phyloP scores from a whole-genome alignment of 495 filamentous ascomycete species.

The Penicillium macrosclerotiorum region DNA sequence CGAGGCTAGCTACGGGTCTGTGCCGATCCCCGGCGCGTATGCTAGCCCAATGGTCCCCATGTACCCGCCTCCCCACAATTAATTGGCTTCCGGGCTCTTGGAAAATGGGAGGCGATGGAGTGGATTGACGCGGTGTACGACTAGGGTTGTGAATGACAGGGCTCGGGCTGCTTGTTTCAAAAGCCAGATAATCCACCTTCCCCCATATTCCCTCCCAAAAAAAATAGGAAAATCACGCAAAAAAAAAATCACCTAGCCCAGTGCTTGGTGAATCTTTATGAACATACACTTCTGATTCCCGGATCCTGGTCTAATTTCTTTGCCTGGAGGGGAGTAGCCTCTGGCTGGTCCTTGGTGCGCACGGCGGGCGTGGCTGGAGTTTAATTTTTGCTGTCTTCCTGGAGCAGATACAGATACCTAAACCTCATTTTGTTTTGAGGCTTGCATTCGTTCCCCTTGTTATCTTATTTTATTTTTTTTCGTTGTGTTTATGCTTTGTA shows the following conservation, averaged over 20 bases:
- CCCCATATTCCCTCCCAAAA: no score
- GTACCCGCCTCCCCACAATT: constrained; percentile 30
- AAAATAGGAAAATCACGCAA: background rate
- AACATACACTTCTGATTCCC: background rate
- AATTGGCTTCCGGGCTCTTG: background rate
- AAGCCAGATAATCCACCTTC: background rate
- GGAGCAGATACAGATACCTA: constrained; percentile 1
- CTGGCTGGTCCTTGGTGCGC: background rate
- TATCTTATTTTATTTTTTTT: no score
- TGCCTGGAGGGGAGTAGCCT: background rate
- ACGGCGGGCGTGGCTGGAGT: constrained; percentile 4
- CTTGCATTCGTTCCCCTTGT: no score
- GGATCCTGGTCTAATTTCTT: background rate
- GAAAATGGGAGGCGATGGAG: no score
- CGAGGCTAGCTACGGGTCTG: constrained; percentile 49
- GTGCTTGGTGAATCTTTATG: background rate
- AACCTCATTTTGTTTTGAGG: no score
- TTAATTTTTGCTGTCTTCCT: no score
- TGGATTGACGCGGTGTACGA: background rate
- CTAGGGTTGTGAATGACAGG: constrained; percentile 9
- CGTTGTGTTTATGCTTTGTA: no score
- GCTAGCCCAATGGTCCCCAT: constrained; percentile 41
- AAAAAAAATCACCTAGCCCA: background rate
- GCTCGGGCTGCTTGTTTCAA: background rate
- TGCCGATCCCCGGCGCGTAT: constrained; percentile 54